Percentiles rank a stretch among this genome's conserved stretches.
These are phyloP conservation scores for Cyclotella kingstonii DNA, from an alignment of 108 stramenopile genomes.

Conservation along the genomic window DNA sequence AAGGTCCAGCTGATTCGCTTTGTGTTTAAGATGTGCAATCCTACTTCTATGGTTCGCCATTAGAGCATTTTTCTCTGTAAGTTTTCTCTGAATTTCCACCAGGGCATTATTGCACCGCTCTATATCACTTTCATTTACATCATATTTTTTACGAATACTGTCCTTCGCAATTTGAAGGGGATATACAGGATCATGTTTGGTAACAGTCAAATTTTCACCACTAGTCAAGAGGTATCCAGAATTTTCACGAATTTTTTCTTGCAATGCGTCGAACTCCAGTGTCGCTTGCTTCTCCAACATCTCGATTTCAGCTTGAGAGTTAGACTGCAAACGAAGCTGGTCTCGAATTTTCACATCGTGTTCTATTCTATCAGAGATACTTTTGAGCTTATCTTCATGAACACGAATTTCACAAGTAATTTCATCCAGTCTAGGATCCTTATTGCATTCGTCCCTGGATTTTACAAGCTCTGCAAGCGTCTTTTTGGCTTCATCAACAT, in stretches of 20 bases:
- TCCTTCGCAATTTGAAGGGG: constrained; percentile 18
- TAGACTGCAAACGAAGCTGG: constrained; percentile 53
- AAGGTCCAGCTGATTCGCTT: constrained; percentile 26
- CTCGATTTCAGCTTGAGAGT: constrained; percentile 65
- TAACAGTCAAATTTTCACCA: constrained; percentile 18
- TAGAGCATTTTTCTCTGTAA: constrained; percentile 41
- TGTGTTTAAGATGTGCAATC: constrained; percentile 21
- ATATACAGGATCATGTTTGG: constrained; percentile 15
- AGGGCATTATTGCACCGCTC: constrained; percentile 18
- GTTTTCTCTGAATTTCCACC: constrained; percentile 19
- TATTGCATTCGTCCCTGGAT: constrained; percentile 28
- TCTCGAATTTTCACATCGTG: constrained; percentile 60
- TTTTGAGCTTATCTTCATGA: constrained; percentile 63
- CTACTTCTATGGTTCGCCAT: constrained; percentile 29
- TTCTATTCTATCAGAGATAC: constrained; percentile 51
- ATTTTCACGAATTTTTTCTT: constrained; percentile 30
- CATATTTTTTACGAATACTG: constrained; percentile 25
- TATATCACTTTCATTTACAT: constrained; percentile 23
- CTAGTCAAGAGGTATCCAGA: constrained; percentile 11
- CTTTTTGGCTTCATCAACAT: constrained; percentile 48
- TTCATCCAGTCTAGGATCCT: constrained; percentile 53
- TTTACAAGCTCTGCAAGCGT: constrained; percentile 27
- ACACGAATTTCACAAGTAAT: constrained; percentile 77
- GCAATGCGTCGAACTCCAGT: constrained; percentile 40
- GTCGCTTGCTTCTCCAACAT: constrained; percentile 62